phyloP scores from a whole-genome alignment of 441 rosid genomes.

The Adansonia grandidieri region DNA sequence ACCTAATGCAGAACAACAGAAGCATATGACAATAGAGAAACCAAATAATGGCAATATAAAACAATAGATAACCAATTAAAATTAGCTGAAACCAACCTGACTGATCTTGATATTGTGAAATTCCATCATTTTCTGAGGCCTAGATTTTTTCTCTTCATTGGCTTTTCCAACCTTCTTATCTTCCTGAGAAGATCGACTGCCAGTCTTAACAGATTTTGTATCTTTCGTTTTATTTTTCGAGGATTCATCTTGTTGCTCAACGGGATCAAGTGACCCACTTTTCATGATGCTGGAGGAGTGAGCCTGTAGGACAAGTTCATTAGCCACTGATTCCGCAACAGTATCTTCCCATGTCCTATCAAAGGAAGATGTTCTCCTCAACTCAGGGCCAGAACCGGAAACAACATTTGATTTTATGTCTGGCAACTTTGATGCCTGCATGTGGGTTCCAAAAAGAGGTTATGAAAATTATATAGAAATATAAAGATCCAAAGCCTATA shows the following conservation, averaged over 20 bases:
- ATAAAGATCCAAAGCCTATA: slow-evolving; percentile 2
- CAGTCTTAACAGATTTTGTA: slow-evolving; percentile 59
- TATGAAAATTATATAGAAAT: slow-evolving; percentile 6
- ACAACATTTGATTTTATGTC: slow-evolving; percentile 41
- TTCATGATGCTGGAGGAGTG: slow-evolving; percentile 32
- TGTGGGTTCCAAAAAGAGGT: slow-evolving; percentile 16
- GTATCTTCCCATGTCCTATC: slow-evolving; percentile 96
- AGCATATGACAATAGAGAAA: slow-evolving; percentile 22
- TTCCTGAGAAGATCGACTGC: slow-evolving; percentile 73
- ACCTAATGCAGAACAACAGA: slow-evolving; percentile 54
- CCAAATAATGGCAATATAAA: slow-evolving; percentile 18
- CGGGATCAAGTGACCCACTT: slow-evolving; percentile 44
- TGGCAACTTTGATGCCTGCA: slow-evolving; percentile 46
- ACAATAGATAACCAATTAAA: slow-evolving; percentile 12
- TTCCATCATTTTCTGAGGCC: slow-evolving; percentile 87
- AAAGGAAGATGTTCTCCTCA: slow-evolving; percentile 93
- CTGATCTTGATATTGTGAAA: slow-evolving; percentile 91
- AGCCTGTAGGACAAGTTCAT: slow-evolving; percentile 73
- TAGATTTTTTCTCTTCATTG: slow-evolving; percentile 72
- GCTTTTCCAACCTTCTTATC: slow-evolving; percentile 77
- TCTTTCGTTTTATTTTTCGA: slow-evolving; percentile 72
- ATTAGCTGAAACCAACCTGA: slow-evolving; percentile 60
- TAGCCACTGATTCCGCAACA: slow-evolving; percentile 92
- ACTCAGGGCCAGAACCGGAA: slow-evolving; percentile 54
- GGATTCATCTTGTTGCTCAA: slow-evolving; percentile 77